A percentile compares a stretch with the other conserved stretches of the same genome.
Conservation (phyloP, 1,139 yeast genomes). For the Saccharomyces hybrid region DNA sequence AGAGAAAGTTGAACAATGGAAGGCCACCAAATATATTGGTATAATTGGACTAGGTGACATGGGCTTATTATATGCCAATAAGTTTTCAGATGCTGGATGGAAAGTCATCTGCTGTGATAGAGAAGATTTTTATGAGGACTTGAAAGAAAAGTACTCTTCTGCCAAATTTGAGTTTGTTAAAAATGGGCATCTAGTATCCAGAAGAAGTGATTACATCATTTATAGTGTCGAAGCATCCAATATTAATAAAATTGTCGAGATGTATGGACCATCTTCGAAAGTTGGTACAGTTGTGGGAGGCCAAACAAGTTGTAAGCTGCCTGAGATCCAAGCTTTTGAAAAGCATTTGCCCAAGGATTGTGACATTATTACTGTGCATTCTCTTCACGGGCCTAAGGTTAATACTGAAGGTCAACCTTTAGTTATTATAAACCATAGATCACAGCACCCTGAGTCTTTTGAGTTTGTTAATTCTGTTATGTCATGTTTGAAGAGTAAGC, state of each 20-base stretch:
- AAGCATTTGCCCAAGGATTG: conserved; percentile 63
- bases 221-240: conserved; percentile 88
- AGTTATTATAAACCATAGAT: conserved; percentile 73
- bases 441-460: conserved; percentile 44
- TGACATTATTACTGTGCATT: conserved; percentile 79
- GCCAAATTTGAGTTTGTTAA: conserved; percentile 47
- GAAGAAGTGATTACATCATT: conserved; percentile 71
- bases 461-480: conserved; percentile 57
- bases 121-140: conserved; percentile 52
- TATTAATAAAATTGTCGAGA: conserved; percentile 58
- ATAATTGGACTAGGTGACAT: conserved; percentile 95
- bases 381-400: conserved; percentile 90
- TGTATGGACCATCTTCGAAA: conserved; percentile 83
- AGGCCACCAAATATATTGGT: conserved; percentile 54
- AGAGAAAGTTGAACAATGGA: conserved; percentile 26
- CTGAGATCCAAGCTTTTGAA: conserved; percentile 85
- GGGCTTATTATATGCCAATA: conserved; percentile 81
- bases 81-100: conserved; percentile 83
- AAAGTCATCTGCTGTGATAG: conserved; percentile 83
- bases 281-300: conserved; percentile 93
- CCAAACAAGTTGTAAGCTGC: conserved; percentile 89
- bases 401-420: conserved; percentile 87
- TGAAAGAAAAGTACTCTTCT: conserved; percentile 38
- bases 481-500: conserved; percentile 66
- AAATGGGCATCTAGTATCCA: conserved; percentile 79